Evolutionary conservation across 2,329 filamentous ascomycete species (phyloP).

Genomic region (Hypoxylon sp.): DNA sequence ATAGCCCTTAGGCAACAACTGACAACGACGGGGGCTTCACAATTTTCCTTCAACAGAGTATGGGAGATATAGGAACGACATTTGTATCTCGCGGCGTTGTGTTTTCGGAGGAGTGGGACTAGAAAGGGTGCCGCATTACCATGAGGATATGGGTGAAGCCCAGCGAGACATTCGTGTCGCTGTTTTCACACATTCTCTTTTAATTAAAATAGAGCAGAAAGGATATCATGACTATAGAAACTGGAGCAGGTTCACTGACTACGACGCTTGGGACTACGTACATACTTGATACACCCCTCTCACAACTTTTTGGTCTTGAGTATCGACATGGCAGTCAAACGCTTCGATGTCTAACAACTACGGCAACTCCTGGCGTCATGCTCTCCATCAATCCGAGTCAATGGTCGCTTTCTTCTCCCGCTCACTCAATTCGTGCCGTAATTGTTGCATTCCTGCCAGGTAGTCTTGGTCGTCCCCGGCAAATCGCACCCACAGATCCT

Average conservation of each 20-base stretch:
- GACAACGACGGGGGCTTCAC: too few species aligned
- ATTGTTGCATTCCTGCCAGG: constrained; percentile 23
- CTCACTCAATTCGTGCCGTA: constrained; percentile 22
- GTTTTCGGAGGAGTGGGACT: too few species aligned
- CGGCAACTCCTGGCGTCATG: not conserved
- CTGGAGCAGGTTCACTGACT: not conserved
- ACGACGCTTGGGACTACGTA: not conserved
- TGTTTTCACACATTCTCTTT: not conserved
- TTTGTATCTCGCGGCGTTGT: too few species aligned
- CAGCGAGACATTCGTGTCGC: not conserved
- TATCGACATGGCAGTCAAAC: not conserved
- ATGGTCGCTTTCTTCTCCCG: constrained; percentile 13
- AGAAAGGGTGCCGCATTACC: too few species aligned
- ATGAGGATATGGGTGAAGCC: not conserved
- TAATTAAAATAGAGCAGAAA: not conserved
- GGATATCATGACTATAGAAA: not conserved
- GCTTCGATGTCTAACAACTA: not conserved
- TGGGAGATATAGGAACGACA: too few species aligned
- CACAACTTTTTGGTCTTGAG: not conserved
- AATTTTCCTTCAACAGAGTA: too few species aligned
- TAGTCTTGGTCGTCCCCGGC: constrained; percentile 31
- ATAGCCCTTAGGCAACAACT: too few species aligned
- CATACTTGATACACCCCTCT: not conserved
- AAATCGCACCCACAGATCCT: constrained; percentile 26
- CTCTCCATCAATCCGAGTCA: not conserved